Evolutionary conservation across 2,329 filamentous ascomycete species (phyloP).

Genomic region (Trichoderma sp.): DNA sequence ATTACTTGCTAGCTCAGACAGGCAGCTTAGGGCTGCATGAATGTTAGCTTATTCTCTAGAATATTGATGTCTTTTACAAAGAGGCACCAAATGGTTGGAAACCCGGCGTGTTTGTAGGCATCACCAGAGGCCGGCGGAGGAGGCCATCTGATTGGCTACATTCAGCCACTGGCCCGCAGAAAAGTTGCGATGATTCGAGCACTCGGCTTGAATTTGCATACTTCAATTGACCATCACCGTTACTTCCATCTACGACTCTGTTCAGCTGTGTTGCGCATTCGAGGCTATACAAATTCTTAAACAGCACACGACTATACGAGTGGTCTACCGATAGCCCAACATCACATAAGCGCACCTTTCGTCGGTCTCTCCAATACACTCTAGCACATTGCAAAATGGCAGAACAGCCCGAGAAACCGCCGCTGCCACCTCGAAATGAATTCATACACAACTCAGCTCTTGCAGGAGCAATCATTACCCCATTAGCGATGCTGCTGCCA

Average conservation of each 20-base stretch:
- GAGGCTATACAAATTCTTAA: neutral
- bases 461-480: conserved; percentile 48
- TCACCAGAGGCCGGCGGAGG: neutral
- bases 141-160: neutral
- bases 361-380: neutral
- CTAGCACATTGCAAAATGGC: conserved; percentile 29
- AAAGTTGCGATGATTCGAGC: conserved; percentile 20
- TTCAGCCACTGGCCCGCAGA: conserved; percentile 6
- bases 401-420: conserved; percentile 31
- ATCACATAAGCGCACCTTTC: neutral
- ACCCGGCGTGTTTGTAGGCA: neutral
- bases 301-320: neutral
- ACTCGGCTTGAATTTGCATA: neutral
- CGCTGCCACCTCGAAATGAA: conserved; percentile 37
- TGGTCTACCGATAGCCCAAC: neutral
- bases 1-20: neutral
- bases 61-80: neutral
- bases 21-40: neutral
- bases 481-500: conserved; percentile 52
- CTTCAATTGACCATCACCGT: neutral
- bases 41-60: neutral
- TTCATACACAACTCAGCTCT: conserved; percentile 52
- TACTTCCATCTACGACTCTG: neutral
- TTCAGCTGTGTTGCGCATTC: neutral
- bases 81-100: neutral